phyloP scores from a whole-genome alignment of 1,284 basidiomycete species.

The Apiotrichum sp. region DNA sequence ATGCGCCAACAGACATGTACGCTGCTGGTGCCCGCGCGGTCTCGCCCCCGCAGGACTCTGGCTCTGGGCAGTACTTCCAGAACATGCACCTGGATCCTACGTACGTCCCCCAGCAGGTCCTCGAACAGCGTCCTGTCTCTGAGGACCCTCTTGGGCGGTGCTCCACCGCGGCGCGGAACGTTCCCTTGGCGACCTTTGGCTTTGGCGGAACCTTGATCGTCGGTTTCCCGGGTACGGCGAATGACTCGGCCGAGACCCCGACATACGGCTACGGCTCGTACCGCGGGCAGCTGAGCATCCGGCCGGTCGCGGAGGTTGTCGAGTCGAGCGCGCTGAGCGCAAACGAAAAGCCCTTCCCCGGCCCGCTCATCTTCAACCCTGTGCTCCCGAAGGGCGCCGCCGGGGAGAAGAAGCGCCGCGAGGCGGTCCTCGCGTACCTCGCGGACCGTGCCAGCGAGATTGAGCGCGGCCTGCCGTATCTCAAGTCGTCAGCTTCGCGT shows the following conservation, averaged over 20 bases:
- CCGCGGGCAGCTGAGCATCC: conserved; percentile 64
- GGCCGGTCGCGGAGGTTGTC: conserved; percentile 60
- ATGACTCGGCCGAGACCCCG: conserved; percentile 60
- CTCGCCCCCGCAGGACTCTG: conserved; percentile 23
- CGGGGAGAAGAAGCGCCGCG: conserved; percentile 71
- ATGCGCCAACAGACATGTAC: conserved; percentile 19
- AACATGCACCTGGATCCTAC: conserved; percentile 65
- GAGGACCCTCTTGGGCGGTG: conserved; percentile 77
- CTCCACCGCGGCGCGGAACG: conserved; percentile 53
- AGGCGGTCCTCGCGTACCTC: conserved; percentile 69
- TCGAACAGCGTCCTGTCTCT: conserved; percentile 47
- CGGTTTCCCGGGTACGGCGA: conserved; percentile 71
- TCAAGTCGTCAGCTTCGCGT: conserved; percentile 49
- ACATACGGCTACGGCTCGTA: conserved; percentile 51
- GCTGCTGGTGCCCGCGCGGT: conserved; percentile 6
- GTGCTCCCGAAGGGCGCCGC: conserved; percentile 56
- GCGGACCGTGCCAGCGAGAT: conserved; percentile 69
- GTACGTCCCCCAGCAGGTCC: conserved; percentile 40
- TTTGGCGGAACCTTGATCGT: conserved; percentile 81
- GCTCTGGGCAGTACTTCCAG: conserved; percentile 47
- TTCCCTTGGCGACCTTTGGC: conserved; percentile 79
- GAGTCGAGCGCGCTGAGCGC: conserved; percentile 60
- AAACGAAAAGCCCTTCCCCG: conserved; percentile 63
- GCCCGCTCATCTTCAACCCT: conserved; percentile 74
- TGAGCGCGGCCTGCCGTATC: conserved; percentile 66